Conservation (phyloP, 2,329 filamentous ascomycete species). For the Penicillium hesseltinei region DNA sequence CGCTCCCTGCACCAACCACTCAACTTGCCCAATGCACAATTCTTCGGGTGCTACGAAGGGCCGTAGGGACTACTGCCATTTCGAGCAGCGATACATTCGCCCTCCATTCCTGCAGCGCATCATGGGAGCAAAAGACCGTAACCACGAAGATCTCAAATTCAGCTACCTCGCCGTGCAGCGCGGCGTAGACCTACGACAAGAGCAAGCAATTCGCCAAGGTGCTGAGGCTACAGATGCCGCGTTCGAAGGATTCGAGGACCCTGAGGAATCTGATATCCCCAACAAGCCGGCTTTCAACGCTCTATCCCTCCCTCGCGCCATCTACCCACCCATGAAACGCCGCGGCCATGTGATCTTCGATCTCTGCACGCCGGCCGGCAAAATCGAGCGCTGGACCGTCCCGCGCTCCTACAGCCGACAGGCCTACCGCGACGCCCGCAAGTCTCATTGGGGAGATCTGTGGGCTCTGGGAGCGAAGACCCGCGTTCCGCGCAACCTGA, state of each 20-base stretch:
- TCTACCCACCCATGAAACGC: constrained; percentile 81
- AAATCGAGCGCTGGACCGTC: constrained; percentile 90
- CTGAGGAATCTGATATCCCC: constrained; percentile 20
- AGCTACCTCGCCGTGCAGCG: constrained; percentile 85
- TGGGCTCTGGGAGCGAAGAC: constrained; percentile 97
- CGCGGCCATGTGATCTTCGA: constrained; percentile 86
- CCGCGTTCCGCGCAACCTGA: constrained; percentile 60
- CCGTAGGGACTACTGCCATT: constrained; percentile 87
- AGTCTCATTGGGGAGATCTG: constrained; percentile 85
- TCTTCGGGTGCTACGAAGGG: constrained; percentile 67
- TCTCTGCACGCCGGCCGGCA: constrained; percentile 80
- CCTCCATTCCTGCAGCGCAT: constrained; percentile 79
- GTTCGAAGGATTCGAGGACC: constrained; percentile 68
- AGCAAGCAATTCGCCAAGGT: constrained; percentile 49
- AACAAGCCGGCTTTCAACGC: constrained; percentile 44
- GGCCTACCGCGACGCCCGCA: constrained; percentile 89
- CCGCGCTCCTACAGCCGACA: constrained; percentile 75
- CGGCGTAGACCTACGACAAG: constrained; percentile 60
- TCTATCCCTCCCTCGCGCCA: constrained; percentile 71
- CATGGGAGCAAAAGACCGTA: constrained; percentile 64
- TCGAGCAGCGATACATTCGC: constrained; percentile 82
- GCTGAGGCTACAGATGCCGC: constrained; percentile 61
- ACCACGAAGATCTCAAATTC: constrained; percentile 88
- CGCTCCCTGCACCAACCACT: constrained; percentile 78
- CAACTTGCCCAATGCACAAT: constrained; percentile 82